These are phyloP conservation scores for Boletus barrowsii DNA, from an alignment of 768 basidiomycete genomes.

Conservation along the genomic window DNA sequence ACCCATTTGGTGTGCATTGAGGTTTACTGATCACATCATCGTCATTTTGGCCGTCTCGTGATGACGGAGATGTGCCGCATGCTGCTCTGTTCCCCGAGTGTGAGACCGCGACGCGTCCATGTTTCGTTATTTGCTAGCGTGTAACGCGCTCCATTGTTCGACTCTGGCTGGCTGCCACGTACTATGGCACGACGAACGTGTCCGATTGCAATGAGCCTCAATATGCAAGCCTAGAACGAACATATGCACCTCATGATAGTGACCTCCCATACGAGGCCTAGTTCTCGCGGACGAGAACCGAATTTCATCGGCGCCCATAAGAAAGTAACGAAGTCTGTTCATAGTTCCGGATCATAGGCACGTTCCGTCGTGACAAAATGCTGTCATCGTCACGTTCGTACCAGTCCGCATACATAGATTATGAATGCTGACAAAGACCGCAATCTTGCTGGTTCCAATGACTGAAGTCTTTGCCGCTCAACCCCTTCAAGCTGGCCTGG, in stretches of 20 bases:
- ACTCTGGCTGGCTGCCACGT: no score
- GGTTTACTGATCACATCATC: background rate
- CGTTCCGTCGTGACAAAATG: background rate
- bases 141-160: no score
- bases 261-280: background rate
- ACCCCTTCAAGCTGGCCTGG: background rate
- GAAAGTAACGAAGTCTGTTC: no score
- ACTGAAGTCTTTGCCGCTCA: no score
- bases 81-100: no score
- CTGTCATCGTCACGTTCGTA: background rate
- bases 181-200: no score
- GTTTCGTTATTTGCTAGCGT: no score
- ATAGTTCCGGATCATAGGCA: no score
- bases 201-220: no score
- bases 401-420: background rate
- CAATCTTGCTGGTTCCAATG: no score
- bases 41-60: background rate
- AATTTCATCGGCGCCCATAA: background rate
- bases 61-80: background rate
- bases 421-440: background rate
- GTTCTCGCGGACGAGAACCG: background rate
- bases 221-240: no score
- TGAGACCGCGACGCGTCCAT: background rate
- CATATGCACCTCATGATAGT: background rate
- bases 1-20: background rate